Percentiles rank a stretch among this genome's conserved stretches.
Conservation (phyloP, 768 basidiomycete species). For the Rhizopogon vulgaris region DNA sequence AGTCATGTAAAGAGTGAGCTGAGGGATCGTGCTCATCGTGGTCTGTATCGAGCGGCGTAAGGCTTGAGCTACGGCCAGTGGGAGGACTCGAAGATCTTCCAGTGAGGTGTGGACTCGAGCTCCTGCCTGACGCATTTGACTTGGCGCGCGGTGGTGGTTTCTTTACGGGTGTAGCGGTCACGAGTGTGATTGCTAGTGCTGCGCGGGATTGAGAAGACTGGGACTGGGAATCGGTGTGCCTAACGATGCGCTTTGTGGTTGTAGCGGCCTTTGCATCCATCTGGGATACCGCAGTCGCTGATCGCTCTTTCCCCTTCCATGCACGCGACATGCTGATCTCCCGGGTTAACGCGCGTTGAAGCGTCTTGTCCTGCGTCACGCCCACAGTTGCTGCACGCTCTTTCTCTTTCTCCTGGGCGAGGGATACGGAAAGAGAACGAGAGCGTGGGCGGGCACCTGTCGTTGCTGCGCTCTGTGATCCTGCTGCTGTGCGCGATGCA, state of each 20-base stretch:
- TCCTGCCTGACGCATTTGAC: conserved; percentile 6
- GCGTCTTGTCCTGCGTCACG: conserved; percentile 24
- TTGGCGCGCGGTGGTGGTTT: conserved; percentile 8
- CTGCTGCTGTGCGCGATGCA: conserved; percentile 5
- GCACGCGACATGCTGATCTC: conserved; percentile 75
- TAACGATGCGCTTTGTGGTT: conserved; percentile 1
- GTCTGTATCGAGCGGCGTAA: conserved; percentile 1
- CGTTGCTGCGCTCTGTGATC: conserved; percentile 1
- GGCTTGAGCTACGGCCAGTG: background rate
- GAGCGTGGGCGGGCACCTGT: conserved; percentile 39
- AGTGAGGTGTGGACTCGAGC: background rate
- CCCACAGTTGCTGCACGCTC: conserved; percentile 32
- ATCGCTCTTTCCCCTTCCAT: conserved; percentile 44
- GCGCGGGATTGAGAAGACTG: conserved; percentile 2
- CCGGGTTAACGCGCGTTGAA: conserved; percentile 53
- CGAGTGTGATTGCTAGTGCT: conserved; percentile 30
- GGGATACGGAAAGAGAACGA: conserved; percentile 61
- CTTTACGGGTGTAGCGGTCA: conserved; percentile 52
- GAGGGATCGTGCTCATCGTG: background rate
- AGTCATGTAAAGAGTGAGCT: background rate
- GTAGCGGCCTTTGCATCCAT: conserved; percentile 12
- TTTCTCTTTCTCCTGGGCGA: conserved; percentile 53
- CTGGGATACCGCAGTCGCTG: conserved; percentile 9
- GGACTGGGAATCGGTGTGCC: background rate
- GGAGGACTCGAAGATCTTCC: background rate